Percentiles rank a stretch among this genome's conserved stretches.
Conservation (phyloP, 495 filamentous ascomycete species). For the Echria macrotheca region DNA sequence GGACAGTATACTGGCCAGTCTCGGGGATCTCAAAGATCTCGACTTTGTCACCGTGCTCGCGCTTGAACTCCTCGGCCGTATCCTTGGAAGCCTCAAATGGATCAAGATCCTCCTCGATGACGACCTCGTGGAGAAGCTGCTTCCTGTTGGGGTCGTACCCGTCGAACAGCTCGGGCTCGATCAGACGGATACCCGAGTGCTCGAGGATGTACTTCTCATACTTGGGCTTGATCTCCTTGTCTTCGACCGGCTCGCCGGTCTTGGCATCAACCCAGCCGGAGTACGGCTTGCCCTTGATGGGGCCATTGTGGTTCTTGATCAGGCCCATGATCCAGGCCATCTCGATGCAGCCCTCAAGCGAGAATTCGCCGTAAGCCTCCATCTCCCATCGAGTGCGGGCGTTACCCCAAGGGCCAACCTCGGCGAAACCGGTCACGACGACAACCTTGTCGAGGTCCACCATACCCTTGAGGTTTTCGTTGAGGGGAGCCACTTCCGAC, state of each 20-base stretch:
- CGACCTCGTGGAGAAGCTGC: constrained; percentile 94
- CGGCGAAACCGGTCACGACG: constrained; percentile 93
- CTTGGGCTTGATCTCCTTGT: constrained; percentile 94
- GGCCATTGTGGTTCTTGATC: constrained; percentile 98
- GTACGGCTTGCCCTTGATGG: constrained; percentile 93
- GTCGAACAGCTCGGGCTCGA: constrained; percentile 94
- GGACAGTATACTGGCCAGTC: constrained; percentile 88
- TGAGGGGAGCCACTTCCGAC: constrained; percentile 80
- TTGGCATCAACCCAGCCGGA: constrained; percentile 96
- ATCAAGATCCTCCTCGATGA: constrained; percentile 92
- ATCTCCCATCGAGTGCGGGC: constrained; percentile 98
- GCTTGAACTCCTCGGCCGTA: constrained; percentile 93
- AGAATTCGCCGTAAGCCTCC: constrained; percentile 95
- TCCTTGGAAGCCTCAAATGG: constrained; percentile 97
- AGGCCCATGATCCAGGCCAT: constrained; percentile 99
- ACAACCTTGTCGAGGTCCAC: constrained; percentile 97
- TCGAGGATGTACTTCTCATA: constrained; percentile 96
- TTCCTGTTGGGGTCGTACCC: constrained; percentile 99
- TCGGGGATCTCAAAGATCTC: constrained; percentile 96
- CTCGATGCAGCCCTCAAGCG: constrained; percentile 94
- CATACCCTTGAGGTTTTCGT: constrained; percentile 87
- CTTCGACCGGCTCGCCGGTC: constrained; percentile 89
- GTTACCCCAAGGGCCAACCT: constrained; percentile 98
- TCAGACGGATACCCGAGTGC: constrained; percentile 94
- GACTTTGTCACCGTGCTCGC: constrained; percentile 93